Base-by-base conservation (phyloP, 768 basidiomycete species). In the Tricholoma bakamatsutake region DNA sequence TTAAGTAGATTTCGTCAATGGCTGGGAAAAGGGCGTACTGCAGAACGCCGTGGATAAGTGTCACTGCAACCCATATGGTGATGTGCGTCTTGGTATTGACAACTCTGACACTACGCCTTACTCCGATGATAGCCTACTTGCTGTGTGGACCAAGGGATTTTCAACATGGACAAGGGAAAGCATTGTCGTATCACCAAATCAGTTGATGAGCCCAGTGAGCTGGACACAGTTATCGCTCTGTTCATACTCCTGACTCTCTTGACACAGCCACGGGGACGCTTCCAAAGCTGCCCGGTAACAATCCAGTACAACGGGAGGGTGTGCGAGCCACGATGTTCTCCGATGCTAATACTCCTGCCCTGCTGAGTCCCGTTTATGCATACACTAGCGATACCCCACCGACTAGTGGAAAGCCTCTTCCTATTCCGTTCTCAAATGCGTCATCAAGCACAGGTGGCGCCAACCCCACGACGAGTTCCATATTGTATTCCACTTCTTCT, bases 1-100 rank as follows among this genome's bases (percentile, higher is more conserved):
- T 52, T 30, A 8, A 34, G 39, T 54, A 77, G 80, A 83, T 59
- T 83, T 78, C 67, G 67, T 78, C 52, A 82, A 83, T 59, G 83
- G 85, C 13, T 88, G 85, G 85, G 79, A 82, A 47, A 59, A 64
- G 1, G 78, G 77, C 50, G 74, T 84, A 33, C 73, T 87, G 1
- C 75, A 79, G 55, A 74, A 72, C 3, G 84, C 81, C 18, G 73
- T 86, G 13, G 77, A 84, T 63, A 67, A 74, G 12, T 83, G 81
- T 57, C 63, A 76, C 58, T 82, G 80, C 67, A 72, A 76, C 57
- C 51, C 52, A 1, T 78, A 66, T 50, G 78, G 79, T 30, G 76
- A 77, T 59, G 75, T 77, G 50, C 57, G 74, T 64, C 28, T 13
- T 31, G 21, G 18, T 13, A 13, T 34, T 37, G 34, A 9, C 40